Conservation (phyloP, 495 filamentous ascomycete genomes). For the Trichocladium uniseriatum region DNA sequence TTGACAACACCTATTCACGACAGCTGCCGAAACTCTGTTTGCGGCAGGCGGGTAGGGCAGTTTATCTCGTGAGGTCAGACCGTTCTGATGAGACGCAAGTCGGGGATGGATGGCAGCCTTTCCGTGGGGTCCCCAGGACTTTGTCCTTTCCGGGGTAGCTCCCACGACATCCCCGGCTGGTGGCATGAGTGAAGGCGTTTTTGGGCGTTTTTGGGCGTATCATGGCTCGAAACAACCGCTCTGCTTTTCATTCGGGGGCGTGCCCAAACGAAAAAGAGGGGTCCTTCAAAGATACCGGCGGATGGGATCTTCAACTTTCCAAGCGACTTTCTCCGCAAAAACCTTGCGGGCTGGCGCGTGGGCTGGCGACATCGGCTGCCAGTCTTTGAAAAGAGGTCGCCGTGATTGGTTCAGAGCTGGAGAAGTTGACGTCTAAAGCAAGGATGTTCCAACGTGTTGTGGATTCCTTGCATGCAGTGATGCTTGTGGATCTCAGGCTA, state of each 20-base stretch:
- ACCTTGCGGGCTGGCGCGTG: background rate
- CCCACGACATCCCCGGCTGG: no score
- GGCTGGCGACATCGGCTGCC: conserved; percentile 29
- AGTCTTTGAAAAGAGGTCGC: conserved; percentile 23
- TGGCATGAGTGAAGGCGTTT: no score
- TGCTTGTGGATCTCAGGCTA: conserved; percentile 28
- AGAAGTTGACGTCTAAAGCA: conserved; percentile 17
- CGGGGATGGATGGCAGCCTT: no score
- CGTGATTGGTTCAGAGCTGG: conserved; percentile 21
- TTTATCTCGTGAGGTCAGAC: no score
- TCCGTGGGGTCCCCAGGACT: no score
- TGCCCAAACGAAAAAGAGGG: background rate
- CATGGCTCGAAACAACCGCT: no score
- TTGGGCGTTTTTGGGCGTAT: no score
- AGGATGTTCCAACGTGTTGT: conserved; percentile 18
- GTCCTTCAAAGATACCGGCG: conserved; percentile 11
- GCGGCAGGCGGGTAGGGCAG: no score
- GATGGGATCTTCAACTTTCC: conserved; percentile 3
- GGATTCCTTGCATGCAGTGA: conserved; percentile 25
- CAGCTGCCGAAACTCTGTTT: conserved; percentile 3
- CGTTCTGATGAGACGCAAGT: no score
- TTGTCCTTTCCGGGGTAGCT: no score
- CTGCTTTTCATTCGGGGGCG: background rate
- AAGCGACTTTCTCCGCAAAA: conserved; percentile 4
- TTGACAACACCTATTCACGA: conserved; percentile 30